Conservation (phyloP, 179 eudicot species). For the Drosera spatulata region DNA sequence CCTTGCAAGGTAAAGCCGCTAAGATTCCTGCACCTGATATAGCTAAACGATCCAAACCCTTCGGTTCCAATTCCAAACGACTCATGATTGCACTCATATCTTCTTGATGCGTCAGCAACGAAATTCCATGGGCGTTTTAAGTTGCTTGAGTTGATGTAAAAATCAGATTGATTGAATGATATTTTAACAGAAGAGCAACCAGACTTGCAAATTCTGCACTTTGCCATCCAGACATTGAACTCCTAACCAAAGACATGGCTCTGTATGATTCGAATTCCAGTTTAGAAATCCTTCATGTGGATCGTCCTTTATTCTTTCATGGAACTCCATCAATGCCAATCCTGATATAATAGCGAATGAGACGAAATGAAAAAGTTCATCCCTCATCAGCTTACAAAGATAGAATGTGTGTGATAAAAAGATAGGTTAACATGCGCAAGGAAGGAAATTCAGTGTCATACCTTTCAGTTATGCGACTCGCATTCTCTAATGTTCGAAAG, state of each 20-base stretch:
- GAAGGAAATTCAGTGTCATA: constrained; percentile 9
- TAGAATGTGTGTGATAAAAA: not conserved
- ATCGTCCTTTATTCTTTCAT: constrained; percentile 49
- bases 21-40: constrained; percentile 20
- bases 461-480: constrained; percentile 79
- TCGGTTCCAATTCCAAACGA: no score
- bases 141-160: not conserved
- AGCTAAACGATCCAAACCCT: no score
- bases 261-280: constrained; percentile 54
- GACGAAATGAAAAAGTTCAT: not conserved
- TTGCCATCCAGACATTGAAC: constrained; percentile 59
- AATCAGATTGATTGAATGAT: no score
- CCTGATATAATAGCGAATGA: constrained; percentile 22
- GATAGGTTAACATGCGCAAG: constrained; percentile 6
- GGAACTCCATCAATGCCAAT: constrained; percentile 63
- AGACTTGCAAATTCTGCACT: constrained; percentile 83
- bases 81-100: no score
- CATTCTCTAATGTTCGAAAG: constrained; percentile 44
- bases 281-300: constrained; percentile 54
- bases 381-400: not conserved
- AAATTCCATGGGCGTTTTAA: not conserved
- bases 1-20: constrained; percentile 32
- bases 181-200: no score
- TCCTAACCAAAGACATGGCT: constrained; percentile 78
- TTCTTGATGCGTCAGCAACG: not conserved